These are phyloP conservation scores for Chlamydomonas applanata DNA, from an alignment of 139 green algal genomes.

Conservation along the genomic window DNA sequence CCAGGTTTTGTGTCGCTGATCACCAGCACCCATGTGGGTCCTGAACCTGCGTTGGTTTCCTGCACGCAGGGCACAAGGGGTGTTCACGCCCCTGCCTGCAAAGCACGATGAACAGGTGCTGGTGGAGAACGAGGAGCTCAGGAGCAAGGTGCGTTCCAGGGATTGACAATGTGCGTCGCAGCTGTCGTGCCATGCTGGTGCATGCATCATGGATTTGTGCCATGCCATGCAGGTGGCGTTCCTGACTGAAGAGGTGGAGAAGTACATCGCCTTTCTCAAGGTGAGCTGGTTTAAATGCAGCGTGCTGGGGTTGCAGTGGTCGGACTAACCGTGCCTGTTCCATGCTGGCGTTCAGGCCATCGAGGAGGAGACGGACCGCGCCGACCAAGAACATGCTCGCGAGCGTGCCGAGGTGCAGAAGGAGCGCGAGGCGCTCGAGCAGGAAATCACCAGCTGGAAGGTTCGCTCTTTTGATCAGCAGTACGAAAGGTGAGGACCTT, in stretches of 20 bases:
- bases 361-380: constrained; percentile 25
- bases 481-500: constrained; percentile 29
- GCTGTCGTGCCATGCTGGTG: too few relatives aligned
- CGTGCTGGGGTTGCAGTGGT: too few relatives aligned
- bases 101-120: constrained; percentile 13
- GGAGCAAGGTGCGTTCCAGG: constrained; percentile 11
- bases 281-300: constrained; percentile 10
- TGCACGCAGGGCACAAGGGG: constrained; percentile 25
- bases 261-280: constrained; percentile 21
- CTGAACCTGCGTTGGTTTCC: neutral
- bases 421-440: constrained; percentile 16
- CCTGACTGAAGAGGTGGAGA: constrained; percentile 8
- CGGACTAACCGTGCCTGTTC: neutral
- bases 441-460: constrained; percentile 11
- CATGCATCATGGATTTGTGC: too few relatives aligned
- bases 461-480: constrained; percentile 25
- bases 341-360: constrained; percentile 9
- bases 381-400: constrained; percentile 15
- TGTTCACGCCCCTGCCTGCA: constrained; percentile 15
- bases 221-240: constrained; percentile 19
- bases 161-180: neutral
- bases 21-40: neutral
- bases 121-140: constrained; percentile 26
- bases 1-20: too few relatives aligned
- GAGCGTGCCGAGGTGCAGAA: constrained; percentile 18